Base-by-base conservation (phyloP, 768 basidiomycete species). In the Lactifluus hygrophoroides region DNA sequence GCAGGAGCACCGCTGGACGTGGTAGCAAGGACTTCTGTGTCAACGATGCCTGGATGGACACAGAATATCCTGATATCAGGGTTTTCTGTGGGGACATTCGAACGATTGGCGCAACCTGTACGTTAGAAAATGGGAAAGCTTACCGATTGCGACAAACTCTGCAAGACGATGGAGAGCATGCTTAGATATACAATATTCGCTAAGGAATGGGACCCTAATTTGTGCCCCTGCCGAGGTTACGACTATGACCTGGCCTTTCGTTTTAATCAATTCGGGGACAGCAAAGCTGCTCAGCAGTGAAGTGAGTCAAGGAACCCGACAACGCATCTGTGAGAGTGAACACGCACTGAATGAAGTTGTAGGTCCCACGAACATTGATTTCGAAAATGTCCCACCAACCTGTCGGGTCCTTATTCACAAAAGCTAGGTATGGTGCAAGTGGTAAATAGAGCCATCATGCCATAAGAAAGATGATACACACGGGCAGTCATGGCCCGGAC, bases 151-250 rank as follows among this genome's bases (percentile, higher is more conserved):
- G 34, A 61, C 11, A 19, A 57, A 54, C 40, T 58, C 46, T n/a
- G n/a, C n/a, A n/a, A n/a, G n/a, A n/a, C n/a, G n/a, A n/a, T n/a
- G n/a, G n/a, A n/a, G n/a, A n/a, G n/a, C n/a, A n/a, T n/a, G 40
- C 28, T 62, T 62, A 1, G 61, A 57, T 4, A 48, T 23, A 35
- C 46, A 58, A 35, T 58, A 62, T 23, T 58, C 56, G 34, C 61
- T 62, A 19, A n/a, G 16, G 10, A 14, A 38, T 14, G 57, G 38
- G 17, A 32, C 2, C 30, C 56, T 51, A 0, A 37, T 2, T 34
- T 49, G 51, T 3, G 47, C 51, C 11, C 34, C 51, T 4, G 0
- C 17, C 1, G 56, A 58, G 9, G 23, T 16, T 4, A 45, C 0
- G 8, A 54, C 17, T 3, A 58, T 25, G 7, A 51, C 8, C 40